Evolutionary conservation across 2,329 filamentous ascomycete species (phyloP).

Genomic region (Aspergillus tamarii): DNA sequence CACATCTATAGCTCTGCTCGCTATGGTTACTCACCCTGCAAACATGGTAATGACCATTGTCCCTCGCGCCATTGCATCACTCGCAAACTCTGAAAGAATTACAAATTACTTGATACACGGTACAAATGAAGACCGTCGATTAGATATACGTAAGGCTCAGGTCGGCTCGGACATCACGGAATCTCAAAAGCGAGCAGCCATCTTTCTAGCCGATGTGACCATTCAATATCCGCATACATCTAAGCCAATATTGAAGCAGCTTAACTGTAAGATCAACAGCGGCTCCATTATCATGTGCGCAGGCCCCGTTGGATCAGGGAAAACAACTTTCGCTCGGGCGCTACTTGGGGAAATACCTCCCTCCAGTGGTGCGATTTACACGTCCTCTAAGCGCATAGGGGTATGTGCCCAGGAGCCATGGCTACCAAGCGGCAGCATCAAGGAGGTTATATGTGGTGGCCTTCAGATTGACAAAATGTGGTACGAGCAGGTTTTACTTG

Average conservation of each 20-base stretch:
- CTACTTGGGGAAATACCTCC: constrained; percentile 8
- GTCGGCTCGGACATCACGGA: neutral
- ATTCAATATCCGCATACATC: neutral
- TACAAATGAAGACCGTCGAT: too few relatives aligned
- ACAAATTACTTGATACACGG: neutral
- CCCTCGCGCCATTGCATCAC: neutral
- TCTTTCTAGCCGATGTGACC: neutral
- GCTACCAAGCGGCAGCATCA: constrained; percentile 6
- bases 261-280: neutral
- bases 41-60: constrained; percentile 10
- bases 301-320: constrained; percentile 14
- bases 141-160: too few relatives aligned
- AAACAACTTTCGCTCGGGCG: constrained; percentile 8
- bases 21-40: constrained; percentile 9
- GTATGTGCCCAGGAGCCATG: constrained; percentile 6
- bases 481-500: neutral
- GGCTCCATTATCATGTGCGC: neutral
- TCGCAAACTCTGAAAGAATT: neutral
- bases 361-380: neutral
- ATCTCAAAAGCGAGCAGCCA: neutral
- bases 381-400: neutral
- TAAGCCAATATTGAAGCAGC: neutral
- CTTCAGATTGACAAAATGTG: neutral
- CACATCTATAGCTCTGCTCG: constrained; percentile 6
- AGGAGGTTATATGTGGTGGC: constrained; percentile 1